Evolutionary conservation across 2,329 filamentous ascomycete genomes (phyloP), one percentile per base, ranked within the genome.

Genomic region (Penicillium sp.): DNA sequence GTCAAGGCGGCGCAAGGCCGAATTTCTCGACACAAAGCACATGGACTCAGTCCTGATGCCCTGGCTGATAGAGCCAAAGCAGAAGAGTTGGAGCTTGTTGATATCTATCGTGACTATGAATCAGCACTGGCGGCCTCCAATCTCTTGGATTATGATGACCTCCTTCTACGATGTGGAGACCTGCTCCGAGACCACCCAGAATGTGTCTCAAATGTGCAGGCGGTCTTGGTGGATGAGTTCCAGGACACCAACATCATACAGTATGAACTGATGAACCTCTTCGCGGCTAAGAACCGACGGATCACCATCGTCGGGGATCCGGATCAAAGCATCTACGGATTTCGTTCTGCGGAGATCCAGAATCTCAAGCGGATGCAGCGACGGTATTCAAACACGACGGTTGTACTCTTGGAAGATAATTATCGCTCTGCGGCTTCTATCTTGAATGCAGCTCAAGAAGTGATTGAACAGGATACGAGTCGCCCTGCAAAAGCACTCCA

Each of bases 271-370:
- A 97, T 97, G 92, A 88, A 84, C 60, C 81, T 96, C 1, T 87
- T 99, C 66, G 90, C 92, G 2, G 85, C 90, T 58, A 77, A 80
- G 22, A 81, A 82, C 42, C 83, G 85, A 54, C 83, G 86, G n/a
- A 93, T 97, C 63, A 97, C 93, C 1, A 90, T 97, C 57, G 94
- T 99, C 5, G 94, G 93, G 34, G 93, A 99, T 70, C 93, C 94
- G 0, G 94, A 99, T 71, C 93, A 99, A 74, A 97, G 92, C 71
- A 99, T 99, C 55, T 99, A 97, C 71, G 90, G 93, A 20, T 99
- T 95, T 81, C 87, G 93, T 20, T 92, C 91, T 8, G 93, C 94
- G 10, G 93, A 99, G 72, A 90, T 93, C 64, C 88, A 88, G 70
- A 99, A 97, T 66, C 80, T 97, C 46, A 84, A 85, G 61, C 85